Evolutionary conservation across 768 basidiomycete species (phyloP), one percentile per base, ranked within the genome.

Genomic region (Krasilnikovozyma curviuscula): DNA sequence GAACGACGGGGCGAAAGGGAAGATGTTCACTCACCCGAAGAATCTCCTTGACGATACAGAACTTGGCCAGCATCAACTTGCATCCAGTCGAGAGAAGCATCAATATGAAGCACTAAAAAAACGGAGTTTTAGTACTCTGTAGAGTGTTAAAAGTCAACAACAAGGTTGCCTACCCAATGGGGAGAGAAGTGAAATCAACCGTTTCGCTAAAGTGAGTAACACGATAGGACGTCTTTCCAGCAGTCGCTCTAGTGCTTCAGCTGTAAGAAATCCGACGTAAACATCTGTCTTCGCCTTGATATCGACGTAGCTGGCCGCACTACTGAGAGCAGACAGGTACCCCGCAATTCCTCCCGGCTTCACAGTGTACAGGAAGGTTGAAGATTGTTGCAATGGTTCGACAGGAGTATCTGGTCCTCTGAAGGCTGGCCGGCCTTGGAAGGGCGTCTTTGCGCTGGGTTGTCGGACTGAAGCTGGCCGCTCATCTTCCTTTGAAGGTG

Each of bases 301-400:
- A 62, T 91, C 85, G 37, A 97, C 89, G 60, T 97, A 98, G 2
- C 86, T 91, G 5, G 86, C 78, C 24, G 81, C 86, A 46, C 79
- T 81, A 56, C 83, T 85, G 3, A 97, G 71, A 0, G 88, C 86
- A 16, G 89, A 80, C 23, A 98, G 71, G 64, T 97, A 97, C 1
- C 93, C 93, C 9, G 91, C 93, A 52, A 98, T 93, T 0, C 93
- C 93, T 48, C 93, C 93, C 13, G 89, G 83, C 59, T 91, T 93
- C 21, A 91, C 84, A 1, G 85, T 89, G 63, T 93, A 98, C 21
- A 98, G 71, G 9, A 81, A 71, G 59, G 50, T 52, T 14, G 50
- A 32, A 14, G n/a, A n/a, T n/a, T n/a, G n/a, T n/a, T n/a, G n/a
- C 50, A 38, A 2, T 44, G 50, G 19, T 18, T 27, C 24, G 28